These are phyloP conservation scores for Lepidium aucheri DNA, from an alignment of 345 rosid genomes.

Conservation along the genomic window DNA sequence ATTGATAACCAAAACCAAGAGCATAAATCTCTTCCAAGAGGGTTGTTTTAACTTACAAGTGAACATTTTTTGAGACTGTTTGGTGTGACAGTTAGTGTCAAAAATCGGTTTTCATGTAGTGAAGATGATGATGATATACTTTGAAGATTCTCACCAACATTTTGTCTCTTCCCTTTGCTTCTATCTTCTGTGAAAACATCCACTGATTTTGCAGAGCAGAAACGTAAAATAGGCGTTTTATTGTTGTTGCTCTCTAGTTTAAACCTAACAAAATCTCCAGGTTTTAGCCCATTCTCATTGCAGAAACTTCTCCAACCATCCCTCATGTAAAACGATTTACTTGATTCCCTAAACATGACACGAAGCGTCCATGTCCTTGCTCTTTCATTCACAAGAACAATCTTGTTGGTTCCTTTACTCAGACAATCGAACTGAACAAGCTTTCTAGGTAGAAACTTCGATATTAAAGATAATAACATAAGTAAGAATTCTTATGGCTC, in stretches of 20 bases:
- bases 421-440: background rate
- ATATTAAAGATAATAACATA: background rate
- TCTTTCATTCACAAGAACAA: background rate
- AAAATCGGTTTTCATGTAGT: background rate
- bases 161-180: background rate
- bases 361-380: background rate
- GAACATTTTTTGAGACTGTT: background rate
- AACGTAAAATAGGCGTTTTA: background rate
- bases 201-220: background rate
- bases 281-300: background rate
- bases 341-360: background rate
- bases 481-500: background rate
- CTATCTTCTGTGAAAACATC: background rate
- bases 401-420: background rate
- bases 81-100: slow-evolving; percentile 2
- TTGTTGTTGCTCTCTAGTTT: background rate
- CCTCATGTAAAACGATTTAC: background rate
- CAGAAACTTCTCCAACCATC: slow-evolving; percentile 5
- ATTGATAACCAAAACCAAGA: background rate
- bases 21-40: background rate
- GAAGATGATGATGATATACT: background rate
- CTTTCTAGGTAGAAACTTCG: background rate
- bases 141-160: background rate
- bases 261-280: background rate
- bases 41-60: background rate